Evolutionary conservation across 495 filamentous ascomycete species (phyloP).

Genomic region (Baudoinia panamericana): DNA sequence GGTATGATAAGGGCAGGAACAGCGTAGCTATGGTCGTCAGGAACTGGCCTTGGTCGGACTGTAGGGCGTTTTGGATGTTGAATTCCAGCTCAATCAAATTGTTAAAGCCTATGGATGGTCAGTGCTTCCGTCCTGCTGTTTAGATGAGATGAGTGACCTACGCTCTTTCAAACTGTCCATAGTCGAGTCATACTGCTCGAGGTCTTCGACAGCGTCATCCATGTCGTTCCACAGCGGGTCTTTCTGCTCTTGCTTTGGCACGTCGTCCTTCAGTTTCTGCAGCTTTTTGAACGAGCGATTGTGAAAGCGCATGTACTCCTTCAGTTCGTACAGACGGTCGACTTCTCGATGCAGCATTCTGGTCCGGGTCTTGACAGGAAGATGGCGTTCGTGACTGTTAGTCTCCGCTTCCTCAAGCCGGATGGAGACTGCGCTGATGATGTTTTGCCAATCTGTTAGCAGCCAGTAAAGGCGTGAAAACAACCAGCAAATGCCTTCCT

Average conservation of each 20-base stretch:
- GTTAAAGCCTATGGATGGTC: slow-evolving; percentile 13
- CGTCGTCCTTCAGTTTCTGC: slow-evolving; percentile 16
- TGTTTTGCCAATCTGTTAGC: slow-evolving; percentile 23
- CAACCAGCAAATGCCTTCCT: slow-evolving; percentile 21
- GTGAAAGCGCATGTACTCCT: slow-evolving; percentile 20
- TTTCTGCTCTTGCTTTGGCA: slow-evolving; percentile 9
- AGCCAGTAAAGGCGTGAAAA: slow-evolving; percentile 20
- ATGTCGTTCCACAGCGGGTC: slow-evolving; percentile 21
- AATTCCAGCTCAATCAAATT: slow-evolving; percentile 23
- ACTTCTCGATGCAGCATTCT: slow-evolving; percentile 19
- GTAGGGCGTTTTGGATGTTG: slow-evolving; percentile 20
- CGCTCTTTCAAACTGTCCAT: slow-evolving; percentile 19
- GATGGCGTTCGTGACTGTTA: slow-evolving; percentile 15
- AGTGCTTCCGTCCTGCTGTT: not conserved
- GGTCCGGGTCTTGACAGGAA: slow-evolving; percentile 19
- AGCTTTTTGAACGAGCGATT: slow-evolving; percentile 18
- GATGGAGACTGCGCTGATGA: slow-evolving; percentile 11
- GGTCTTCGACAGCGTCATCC: slow-evolving; percentile 20
- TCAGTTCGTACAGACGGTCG: slow-evolving; percentile 19
- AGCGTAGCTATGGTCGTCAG: slow-evolving; percentile 20
- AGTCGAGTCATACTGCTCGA: slow-evolving; percentile 16
- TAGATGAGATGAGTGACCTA: not conserved
- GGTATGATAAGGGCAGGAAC: slow-evolving; percentile 21
- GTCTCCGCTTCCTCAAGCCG: slow-evolving; percentile 20
- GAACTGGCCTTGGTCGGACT: slow-evolving; percentile 16